These are phyloP conservation scores for Dioscorea dumetorum DNA, from an alignment of 106 monocot species.

Conservation along the genomic window DNA sequence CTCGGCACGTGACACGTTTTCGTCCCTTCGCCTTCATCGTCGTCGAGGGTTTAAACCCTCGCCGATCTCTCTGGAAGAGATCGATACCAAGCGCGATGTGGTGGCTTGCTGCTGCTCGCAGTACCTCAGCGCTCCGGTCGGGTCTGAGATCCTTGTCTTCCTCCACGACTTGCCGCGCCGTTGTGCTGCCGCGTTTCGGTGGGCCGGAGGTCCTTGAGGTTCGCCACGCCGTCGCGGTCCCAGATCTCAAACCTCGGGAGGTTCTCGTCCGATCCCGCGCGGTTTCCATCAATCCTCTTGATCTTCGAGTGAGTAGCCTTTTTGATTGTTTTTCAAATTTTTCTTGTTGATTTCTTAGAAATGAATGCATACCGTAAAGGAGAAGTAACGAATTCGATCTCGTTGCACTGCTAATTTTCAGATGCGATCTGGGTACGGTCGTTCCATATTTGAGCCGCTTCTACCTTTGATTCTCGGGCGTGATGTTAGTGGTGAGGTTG, in stretches of 20 bases:
- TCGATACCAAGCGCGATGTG: too few relatives aligned
- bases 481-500: conserved; percentile 95
- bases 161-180: conserved; percentile 44
- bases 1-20: too few relatives aligned
- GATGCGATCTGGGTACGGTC: conserved; percentile 94
- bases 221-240: conserved; percentile 40
- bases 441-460: conserved; percentile 79
- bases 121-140: neutral
- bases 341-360: neutral
- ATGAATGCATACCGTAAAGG: neutral
- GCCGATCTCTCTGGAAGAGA: too few relatives aligned
- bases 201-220: conserved; percentile 84
- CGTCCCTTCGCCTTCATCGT: too few relatives aligned
- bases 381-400: neutral
- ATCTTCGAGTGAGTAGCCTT: conserved; percentile 47
- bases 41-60: too few relatives aligned
- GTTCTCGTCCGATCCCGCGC: conserved; percentile 93
- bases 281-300: conserved; percentile 83
- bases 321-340: too few relatives aligned
- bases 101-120: too few relatives aligned
- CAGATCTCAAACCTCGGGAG: conserved; percentile 83
- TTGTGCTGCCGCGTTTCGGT: conserved; percentile 81
- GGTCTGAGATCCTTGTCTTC: conserved; percentile 9
- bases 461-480: conserved; percentile 88
- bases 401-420: conserved; percentile 12